These are phyloP conservation scores for Syzygium syzygioides DNA, from an alignment of 441 rosid genomes.

Conservation along the genomic window DNA sequence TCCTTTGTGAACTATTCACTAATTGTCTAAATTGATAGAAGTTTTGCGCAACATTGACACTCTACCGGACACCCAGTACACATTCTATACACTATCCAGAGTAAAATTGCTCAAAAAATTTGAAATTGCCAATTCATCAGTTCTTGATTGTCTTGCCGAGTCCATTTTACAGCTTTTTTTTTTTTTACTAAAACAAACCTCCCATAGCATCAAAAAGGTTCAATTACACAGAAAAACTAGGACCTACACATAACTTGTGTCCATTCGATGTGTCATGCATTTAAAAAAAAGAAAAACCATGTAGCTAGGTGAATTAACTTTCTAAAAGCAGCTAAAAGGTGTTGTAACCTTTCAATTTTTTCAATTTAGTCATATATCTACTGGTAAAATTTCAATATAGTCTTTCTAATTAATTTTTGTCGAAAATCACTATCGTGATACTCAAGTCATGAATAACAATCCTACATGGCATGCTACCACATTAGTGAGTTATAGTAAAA, in stretches of 20 bases:
- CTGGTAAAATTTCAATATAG: no score
- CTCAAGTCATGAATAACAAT: rapidly evolving
- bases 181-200: no score
- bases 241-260: background rate
- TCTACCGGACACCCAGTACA: background rate
- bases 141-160: background rate
- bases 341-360: background rate
- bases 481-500: rapidly evolving
- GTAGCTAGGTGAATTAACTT: background rate
- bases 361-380: no score
- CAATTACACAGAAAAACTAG: background rate
- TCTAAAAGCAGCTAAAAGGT: background rate
- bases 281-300: background rate
- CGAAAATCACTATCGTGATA: rapidly evolving
- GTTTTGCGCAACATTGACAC: background rate
- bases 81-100: background rate
- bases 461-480: rapidly evolving
- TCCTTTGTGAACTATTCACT: background rate
- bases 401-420: no score
- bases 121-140: background rate
- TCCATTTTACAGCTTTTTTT: background rate
- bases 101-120: background rate
- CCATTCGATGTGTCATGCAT: background rate
- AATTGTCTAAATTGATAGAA: background rate
- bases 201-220: no score